phyloP scores from a whole-genome alignment of 1,284 basidiomycete genomes.

The Pyrrhoderma lamaoense region DNA sequence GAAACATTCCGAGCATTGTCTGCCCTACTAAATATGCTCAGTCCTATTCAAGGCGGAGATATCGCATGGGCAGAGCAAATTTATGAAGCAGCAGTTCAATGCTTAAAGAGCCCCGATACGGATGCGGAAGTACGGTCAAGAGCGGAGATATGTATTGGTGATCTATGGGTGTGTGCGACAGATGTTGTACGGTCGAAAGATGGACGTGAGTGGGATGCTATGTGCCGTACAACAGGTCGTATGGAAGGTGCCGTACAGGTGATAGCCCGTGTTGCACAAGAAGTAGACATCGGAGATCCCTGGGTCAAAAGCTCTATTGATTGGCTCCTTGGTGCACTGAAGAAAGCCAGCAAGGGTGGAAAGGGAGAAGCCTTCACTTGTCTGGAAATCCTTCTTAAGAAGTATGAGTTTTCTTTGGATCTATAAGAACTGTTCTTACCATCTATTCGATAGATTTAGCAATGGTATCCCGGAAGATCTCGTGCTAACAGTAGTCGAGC shows the following conservation, averaged over 20 bases:
- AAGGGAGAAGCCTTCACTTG: constrained; percentile 80
- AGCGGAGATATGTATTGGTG: constrained; percentile 79
- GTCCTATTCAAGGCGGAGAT: constrained; percentile 45
- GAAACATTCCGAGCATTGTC: constrained; percentile 82
- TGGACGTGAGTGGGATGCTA: constrained; percentile 70
- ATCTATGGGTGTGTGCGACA: constrained; percentile 81
- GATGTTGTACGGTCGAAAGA: constrained; percentile 57
- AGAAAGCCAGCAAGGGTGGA: constrained; percentile 72
- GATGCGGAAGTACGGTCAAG: constrained; percentile 86
- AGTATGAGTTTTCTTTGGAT: constrained; percentile 33
- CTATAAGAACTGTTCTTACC: constrained; percentile 10
- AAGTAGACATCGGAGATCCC: constrained; percentile 57
- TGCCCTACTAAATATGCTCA: constrained; percentile 54
- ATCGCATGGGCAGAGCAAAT: constrained; percentile 55
- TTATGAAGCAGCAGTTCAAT: constrained; percentile 65
- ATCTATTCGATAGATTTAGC: constrained; percentile 46
- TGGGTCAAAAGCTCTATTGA: constrained; percentile 80
- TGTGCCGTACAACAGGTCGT: constrained; percentile 73
- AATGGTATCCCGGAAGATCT: constrained; percentile 53
- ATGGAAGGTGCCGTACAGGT: constrained; percentile 67
- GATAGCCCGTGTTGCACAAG: constrained; percentile 61
- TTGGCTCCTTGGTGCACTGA: constrained; percentile 72
- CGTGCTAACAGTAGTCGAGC: constrained; percentile 56
- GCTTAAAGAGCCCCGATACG: constrained; percentile 75
- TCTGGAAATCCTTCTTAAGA: constrained; percentile 65